Conservation (phyloP, 352 stramenopile species). For the Globisporangium solare region DNA sequence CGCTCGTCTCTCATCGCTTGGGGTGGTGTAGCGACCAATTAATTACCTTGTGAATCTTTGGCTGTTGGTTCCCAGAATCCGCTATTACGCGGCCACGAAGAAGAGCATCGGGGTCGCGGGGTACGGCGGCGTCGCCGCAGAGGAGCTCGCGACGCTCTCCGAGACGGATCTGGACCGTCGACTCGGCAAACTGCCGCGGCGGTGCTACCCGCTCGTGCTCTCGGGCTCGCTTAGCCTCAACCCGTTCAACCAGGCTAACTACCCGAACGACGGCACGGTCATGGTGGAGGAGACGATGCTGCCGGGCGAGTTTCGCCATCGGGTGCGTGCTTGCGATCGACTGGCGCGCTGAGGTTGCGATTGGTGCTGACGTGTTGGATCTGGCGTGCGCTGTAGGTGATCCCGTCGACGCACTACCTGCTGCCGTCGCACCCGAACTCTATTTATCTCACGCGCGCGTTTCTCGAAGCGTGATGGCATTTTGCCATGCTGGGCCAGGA, state of each 20-base stretch:
- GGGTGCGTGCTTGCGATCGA: constrained; percentile 20
- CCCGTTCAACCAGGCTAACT: constrained; percentile 70
- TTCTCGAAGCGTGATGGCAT: constrained; percentile 32
- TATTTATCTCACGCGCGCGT: constrained; percentile 40
- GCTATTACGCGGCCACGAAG: constrained; percentile 61
- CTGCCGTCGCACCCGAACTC: constrained; percentile 49
- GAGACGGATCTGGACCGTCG: constrained; percentile 38
- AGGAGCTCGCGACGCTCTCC: constrained; percentile 46
- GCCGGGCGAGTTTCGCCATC: constrained; percentile 65
- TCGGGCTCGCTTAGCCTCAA: constrained; percentile 66
- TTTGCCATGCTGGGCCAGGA: too few relatives aligned
- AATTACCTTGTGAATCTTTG: too few relatives aligned
- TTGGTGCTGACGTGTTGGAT: not conserved
- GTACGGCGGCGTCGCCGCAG: constrained; percentile 51
- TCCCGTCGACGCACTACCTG: constrained; percentile 49
- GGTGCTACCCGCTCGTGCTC: constrained; percentile 59
- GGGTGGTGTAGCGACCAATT: too few relatives aligned
- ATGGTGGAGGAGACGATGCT: constrained; percentile 62
- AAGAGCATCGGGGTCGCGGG: constrained; percentile 43
- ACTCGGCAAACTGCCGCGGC: constrained; percentile 57
- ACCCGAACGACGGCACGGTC: constrained; percentile 64
- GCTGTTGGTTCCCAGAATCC: constrained; percentile 27
- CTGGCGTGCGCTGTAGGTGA: constrained; percentile 23
- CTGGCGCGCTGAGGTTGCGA: not conserved
- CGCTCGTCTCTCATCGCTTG: constrained; percentile 4